Evolutionary conservation across 371 early-diverging fungal genomes (phyloP).

Genomic region (Phascolomyces articulosus): DNA sequence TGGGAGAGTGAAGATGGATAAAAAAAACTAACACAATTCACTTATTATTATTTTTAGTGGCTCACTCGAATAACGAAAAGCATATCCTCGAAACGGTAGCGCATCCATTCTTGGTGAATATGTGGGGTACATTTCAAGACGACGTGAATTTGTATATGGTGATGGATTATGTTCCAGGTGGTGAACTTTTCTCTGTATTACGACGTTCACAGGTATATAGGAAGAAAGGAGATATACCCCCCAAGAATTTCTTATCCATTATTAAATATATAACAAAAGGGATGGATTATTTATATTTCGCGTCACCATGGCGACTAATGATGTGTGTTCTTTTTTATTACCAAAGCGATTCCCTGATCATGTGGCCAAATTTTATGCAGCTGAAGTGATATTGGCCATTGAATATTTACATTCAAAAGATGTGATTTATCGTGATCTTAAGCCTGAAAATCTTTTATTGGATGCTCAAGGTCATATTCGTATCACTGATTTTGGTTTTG

Average conservation of each 20-base stretch:
- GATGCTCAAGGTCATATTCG: constrained; percentile 96
- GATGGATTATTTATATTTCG: too few relatives aligned
- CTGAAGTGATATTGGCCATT: constrained; percentile 73
- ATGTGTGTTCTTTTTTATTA: neutral
- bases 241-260: neutral
- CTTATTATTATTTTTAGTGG: too few relatives aligned
- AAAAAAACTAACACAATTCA: too few relatives aligned
- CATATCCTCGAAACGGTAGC: constrained; percentile 85
- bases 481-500: constrained; percentile 99
- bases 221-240: too few relatives aligned
- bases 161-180: constrained; percentile 97
- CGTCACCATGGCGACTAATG: neutral
- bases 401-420: constrained; percentile 90
- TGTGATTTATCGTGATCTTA: constrained; percentile 94
- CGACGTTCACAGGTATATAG: constrained; percentile 62
- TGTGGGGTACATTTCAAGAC: constrained; percentile 90
- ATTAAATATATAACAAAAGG: neutral
- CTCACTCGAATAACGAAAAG: constrained; percentile 97
- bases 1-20: too few relatives aligned
- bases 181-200: constrained; percentile 89
- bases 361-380: constrained; percentile 86
- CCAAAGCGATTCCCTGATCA: constrained; percentile 81
- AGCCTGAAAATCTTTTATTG: constrained; percentile 94
- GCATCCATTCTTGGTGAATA: constrained; percentile 94
- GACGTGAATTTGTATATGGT: constrained; percentile 90